These are phyloP conservation scores for Carex parvula DNA, from an alignment of 176 grass and related monocot genomes.

Conservation along the genomic window DNA sequence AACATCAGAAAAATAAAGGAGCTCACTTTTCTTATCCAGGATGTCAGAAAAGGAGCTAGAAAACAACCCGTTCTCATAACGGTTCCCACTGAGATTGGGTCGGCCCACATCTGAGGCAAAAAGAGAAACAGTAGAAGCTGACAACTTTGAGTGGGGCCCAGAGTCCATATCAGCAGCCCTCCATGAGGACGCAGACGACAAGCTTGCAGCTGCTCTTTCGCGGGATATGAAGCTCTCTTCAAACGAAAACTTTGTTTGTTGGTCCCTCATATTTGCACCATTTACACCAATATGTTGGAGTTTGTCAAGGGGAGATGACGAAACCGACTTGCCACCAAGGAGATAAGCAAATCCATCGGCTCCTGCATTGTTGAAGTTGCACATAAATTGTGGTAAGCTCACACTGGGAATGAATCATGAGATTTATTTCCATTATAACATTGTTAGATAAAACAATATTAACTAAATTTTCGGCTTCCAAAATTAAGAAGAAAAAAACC, in stretches of 20 bases:
- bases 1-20: conserved; percentile 11
- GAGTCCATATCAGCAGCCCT: conserved; percentile 44
- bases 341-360: conserved; percentile 34
- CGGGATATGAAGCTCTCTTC: conserved; percentile 51
- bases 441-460: not conserved
- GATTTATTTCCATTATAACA: conserved; percentile 9
- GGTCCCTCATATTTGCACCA: conserved; percentile 36
- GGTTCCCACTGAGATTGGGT: conserved; percentile 39
- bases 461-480: conserved; percentile 18
- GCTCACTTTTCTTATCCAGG: conserved; percentile 72
- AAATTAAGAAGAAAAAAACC: not conserved
- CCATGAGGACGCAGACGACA: conserved; percentile 35
- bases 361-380: not conserved
- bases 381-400: not conserved
- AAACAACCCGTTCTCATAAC: conserved; percentile 58
- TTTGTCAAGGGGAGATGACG: conserved; percentile 63
- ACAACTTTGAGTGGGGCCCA: conserved; percentile 42
- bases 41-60: conserved; percentile 73
- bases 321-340: conserved; percentile 55
- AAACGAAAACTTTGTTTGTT: conserved; percentile 51
- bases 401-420: conserved; percentile 25
- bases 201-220: conserved; percentile 41
- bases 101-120: conserved; percentile 35
- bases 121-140: conserved; percentile 27
- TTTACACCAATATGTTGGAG: conserved; percentile 53